Conservation (phyloP, 257 asterid genomes). For the Plectranthus barbatus region DNA sequence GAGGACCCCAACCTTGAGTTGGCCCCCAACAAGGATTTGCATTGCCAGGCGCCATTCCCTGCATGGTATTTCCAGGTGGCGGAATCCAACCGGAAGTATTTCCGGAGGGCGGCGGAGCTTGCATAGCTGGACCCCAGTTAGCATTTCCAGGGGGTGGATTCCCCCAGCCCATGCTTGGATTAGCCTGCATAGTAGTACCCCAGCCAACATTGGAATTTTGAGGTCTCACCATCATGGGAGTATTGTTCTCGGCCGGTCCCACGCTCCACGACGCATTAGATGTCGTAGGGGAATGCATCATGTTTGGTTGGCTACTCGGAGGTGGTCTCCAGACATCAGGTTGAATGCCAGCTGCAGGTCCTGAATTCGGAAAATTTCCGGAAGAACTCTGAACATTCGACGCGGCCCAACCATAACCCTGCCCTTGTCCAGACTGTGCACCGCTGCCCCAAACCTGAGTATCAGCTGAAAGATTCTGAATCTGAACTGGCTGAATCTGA, state of each 20-base stretch:
- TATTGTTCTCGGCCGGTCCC: conserved; percentile 32
- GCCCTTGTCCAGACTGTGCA: conserved; percentile 36
- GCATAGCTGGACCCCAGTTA: conserved; percentile 51
- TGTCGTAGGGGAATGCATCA: conserved; percentile 39
- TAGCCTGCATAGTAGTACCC: conserved; percentile 49
- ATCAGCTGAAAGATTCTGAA: conserved; percentile 45
- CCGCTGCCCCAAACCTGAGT: conserved; percentile 30
- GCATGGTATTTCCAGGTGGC: conserved; percentile 30
- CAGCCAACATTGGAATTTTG: conserved; percentile 53
- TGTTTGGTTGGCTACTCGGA: conserved; percentile 50
- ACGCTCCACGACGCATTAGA: conserved; percentile 47
- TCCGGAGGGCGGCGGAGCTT: conserved; percentile 35
- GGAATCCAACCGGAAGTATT: conserved; percentile 52
- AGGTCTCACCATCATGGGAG: conserved; percentile 33
- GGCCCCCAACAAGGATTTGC: conserved; percentile 47
- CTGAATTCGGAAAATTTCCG: conserved; percentile 42
- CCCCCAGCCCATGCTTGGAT: conserved; percentile 61
- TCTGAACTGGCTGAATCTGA: conserved; percentile 28
- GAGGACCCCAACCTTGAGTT: conserved; percentile 32
- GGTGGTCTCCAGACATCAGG: conserved; percentile 57
- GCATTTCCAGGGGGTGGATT: conserved; percentile 35
- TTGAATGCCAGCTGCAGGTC: conserved; percentile 35
- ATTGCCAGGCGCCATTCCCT: conserved; percentile 30
- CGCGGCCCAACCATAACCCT: conserved; percentile 46
- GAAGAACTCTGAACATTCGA: conserved; percentile 43